These are phyloP conservation scores for Setomelanomma holmii DNA, from an alignment of 2,329 filamentous ascomycete species.

Conservation along the genomic window DNA sequence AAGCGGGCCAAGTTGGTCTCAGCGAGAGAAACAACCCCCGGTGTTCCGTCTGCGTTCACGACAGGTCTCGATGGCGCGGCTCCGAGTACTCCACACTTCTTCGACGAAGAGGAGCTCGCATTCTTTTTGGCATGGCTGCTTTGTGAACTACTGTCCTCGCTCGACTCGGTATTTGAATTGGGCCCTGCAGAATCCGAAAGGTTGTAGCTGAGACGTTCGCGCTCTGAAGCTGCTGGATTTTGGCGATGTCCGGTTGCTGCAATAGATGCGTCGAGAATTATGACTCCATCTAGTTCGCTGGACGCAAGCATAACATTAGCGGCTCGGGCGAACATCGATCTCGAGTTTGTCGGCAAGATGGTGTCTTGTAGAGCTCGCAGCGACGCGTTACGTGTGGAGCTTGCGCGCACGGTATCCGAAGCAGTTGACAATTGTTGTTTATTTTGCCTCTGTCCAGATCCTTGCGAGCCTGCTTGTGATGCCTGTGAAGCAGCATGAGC, in stretches of 20 bases:
- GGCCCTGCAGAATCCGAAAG: neutral
- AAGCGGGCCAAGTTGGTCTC: neutral
- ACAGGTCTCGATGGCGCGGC: neutral
- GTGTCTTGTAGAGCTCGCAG: constrained; percentile 32
- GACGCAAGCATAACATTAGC: constrained; percentile 42
- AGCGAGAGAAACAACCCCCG: neutral
- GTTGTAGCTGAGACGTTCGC: neutral
- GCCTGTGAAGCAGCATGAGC: constrained; percentile 1
- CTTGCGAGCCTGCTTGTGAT: constrained; percentile 6
- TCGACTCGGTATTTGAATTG: neutral
- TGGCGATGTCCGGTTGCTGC: constrained; percentile 17
- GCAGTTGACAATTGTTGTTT: neutral
- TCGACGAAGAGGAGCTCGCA: constrained; percentile 1
- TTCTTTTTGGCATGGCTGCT: neutral
- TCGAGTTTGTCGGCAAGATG: constrained; percentile 38
- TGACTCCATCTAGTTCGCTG: constrained; percentile 42
- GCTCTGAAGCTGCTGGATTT: neutral
- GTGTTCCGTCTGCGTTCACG: neutral
- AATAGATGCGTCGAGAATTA: constrained; percentile 46
- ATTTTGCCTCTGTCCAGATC: neutral
- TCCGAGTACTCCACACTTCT: neutral
- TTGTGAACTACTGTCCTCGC: constrained; percentile 1
- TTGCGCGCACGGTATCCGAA: neutral
- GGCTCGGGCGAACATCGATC: constrained; percentile 42
- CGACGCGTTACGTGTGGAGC: constrained; percentile 5